phyloP scores from a whole-genome alignment of 805 yeast genomes.

The Yamadazyma laniorum region DNA sequence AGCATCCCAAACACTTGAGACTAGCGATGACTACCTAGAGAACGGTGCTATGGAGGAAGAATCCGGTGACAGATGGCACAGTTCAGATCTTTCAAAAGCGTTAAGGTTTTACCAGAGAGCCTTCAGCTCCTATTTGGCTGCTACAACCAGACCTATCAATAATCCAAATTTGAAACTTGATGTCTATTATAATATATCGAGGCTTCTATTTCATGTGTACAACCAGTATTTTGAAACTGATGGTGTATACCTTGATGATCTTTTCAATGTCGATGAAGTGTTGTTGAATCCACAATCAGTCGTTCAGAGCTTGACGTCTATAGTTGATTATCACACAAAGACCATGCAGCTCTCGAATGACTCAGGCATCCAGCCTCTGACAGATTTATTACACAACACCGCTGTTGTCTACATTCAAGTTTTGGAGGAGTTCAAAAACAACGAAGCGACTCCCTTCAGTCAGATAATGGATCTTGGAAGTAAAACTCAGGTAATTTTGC shows the following conservation, averaged over 20 bases:
- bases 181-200: slow-evolving; percentile 55
- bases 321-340: slow-evolving; percentile 39
- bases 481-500: slow-evolving; percentile 6
- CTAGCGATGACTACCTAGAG: slow-evolving; percentile 54
- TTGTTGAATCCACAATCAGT: slow-evolving; percentile 21
- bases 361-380: slow-evolving; percentile 19
- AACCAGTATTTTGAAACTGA: slow-evolving; percentile 48
- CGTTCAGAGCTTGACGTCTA: slow-evolving; percentile 34
- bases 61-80: slow-evolving; percentile 72
- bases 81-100: slow-evolving; percentile 63
- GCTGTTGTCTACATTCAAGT: slow-evolving; percentile 48
- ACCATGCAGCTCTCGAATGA: slow-evolving; percentile 23
- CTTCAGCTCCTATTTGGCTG: slow-evolving; percentile 31
- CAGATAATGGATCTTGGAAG: background rate
- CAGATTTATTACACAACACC: slow-evolving; percentile 48
- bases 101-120: slow-evolving; percentile 65
- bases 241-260: slow-evolving; percentile 33
- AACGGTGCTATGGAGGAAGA: slow-evolving; percentile 63
- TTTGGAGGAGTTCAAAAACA: slow-evolving; percentile 28
- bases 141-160: slow-evolving; percentile 3
- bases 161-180: slow-evolving; percentile 27
- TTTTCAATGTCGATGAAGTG: slow-evolving; percentile 34
- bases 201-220: slow-evolving; percentile 61
- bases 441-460: slow-evolving; percentile 18
- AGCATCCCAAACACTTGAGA: slow-evolving; percentile 23